These are phyloP conservation scores for Colletotrichum sp. DNA, from an alignment of 2,329 filamentous ascomycete species.

Conservation along the genomic window DNA sequence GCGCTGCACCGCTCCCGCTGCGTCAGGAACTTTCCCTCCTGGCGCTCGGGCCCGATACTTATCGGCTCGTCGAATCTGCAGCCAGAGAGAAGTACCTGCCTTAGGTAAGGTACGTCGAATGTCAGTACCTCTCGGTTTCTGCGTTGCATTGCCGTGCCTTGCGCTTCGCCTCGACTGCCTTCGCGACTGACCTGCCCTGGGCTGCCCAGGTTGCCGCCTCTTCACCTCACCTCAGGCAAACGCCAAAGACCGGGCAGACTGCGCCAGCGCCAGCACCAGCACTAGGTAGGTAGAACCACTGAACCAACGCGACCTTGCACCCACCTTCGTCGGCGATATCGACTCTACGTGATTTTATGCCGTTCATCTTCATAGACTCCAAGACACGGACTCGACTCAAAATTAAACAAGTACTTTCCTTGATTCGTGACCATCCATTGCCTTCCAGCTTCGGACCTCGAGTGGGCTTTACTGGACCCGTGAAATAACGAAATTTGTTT, in stretches of 20 bases:
- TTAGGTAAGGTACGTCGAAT: not conserved
- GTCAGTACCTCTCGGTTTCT: not conserved
- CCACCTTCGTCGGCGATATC: not conserved
- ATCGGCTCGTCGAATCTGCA: not conserved
- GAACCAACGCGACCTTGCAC: not conserved
- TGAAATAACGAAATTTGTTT: not conserved
- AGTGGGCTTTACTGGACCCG: constrained; percentile 10
- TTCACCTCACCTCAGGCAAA: not conserved
- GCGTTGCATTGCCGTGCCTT: not conserved
- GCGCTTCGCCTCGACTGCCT: not conserved
- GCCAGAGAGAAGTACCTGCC: not conserved
- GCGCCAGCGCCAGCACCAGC: not conserved
- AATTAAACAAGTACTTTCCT: not conserved
- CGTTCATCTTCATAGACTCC: not conserved
- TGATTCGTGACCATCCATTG: not conserved
- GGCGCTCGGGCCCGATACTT: not conserved
- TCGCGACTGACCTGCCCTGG: not conserved
- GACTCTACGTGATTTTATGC: not conserved
- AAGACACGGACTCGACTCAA: not conserved
- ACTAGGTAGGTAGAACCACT: not conserved
- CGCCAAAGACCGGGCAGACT: not conserved
- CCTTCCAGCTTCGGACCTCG: not conserved
- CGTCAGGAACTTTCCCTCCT: not conserved
- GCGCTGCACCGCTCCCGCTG: constrained; percentile 1
- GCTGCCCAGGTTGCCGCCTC: not conserved